Evolutionary conservation across 148 eudicot genomes (phyloP), one percentile per base, ranked within the genome.

Genomic region (Rhododendron vialii): DNA sequence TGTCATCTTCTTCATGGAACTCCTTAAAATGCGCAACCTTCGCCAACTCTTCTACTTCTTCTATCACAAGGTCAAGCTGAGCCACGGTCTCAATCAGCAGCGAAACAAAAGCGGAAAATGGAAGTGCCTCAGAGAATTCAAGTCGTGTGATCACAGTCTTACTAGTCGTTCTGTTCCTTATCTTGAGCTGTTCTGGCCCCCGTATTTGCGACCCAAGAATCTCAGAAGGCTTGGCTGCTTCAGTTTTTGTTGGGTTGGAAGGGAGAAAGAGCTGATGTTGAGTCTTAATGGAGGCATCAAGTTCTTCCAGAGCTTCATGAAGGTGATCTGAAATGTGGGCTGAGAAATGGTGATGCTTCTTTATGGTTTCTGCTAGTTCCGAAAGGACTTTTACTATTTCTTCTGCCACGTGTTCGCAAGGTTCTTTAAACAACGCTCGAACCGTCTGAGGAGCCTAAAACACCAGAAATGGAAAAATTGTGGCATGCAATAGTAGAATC

Each of bases 281-380:
- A 57, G 82, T 30, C 80, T 85, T 85, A 77, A 85, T 85, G 74
- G 86, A 76, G 35, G 53, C 80, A 85, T 85, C 86, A 45, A 85
- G 86, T 85, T 85, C 86, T 85, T 77, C 53, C 48, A 85, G 28
- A 85, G 86, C 86, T 77, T 85, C 82, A 45, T 85, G 86, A 77
- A 85, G 86, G 75, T 85, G 86, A 77, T 85, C 86, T 26, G 82
- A 85, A 76, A 85, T 76, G 53, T 85, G 86, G 74, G 82, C 63
- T 85, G 86, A 85, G 74, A 85, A 77, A 38, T 36, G 82, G 55
- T 85, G 86, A 77, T 85, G 86, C 36, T 47, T 76, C 79, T 77
- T 85, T 77, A 85, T 85, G 61, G 86, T 80, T 55, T 77, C 73
- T 14, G 86, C 86, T 20, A 85, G 74, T 77, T 77, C 73, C 38